Base-by-base conservation (phyloP, 495 filamentous ascomycete species). In the Lophium mytilinum region DNA sequence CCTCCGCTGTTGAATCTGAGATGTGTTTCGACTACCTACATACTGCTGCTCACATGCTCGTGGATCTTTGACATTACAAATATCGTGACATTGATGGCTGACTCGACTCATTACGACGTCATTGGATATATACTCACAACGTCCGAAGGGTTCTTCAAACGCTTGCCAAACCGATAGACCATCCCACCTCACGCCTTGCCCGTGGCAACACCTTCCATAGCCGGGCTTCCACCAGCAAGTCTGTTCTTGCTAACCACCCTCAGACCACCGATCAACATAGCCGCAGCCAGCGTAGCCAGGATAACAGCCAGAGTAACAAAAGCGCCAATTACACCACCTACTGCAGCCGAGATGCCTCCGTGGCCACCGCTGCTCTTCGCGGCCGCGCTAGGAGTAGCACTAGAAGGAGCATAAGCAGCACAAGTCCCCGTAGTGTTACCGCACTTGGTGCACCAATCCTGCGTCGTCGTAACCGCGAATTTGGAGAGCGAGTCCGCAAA, bases 371-470 rank as follows among this genome's bases (percentile, higher is more conserved):
- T 30, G 12, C 34, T 41, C 18, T 47, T 24, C 4, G 17, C 52
- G 17, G 43, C 14, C 7, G 57, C 17, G 9, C n/a, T 12, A 4
- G 18, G 19, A 41, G 46, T 5, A 34, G 36, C 10, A 0, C 19
- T 40, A 10, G 34, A 36, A 17, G 51, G 50, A 14, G 69, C 55
- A 17, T 71, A 70, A 4, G 70, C 72, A 9, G 78, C 72, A 65
- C 89, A 94, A 37, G 81, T 74, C 1, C 79, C 74, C 2, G 78
- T 80, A 0, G 71, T 72, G 45, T 84, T 80, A n/a, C 80, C 79
- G 63, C 89, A 95, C 40, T 71, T 67, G 0, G 62, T 50, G 67
- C 89, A 95, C 89, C 89, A 95, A 19, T 82, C 73, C 36, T 75
- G 64, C 10, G 78, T 78, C 17, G 78, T 76, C 0, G 71, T 71